Conservation (phyloP, 1,284 basidiomycete genomes). For the Cryptococcus wingfieldii region DNA sequence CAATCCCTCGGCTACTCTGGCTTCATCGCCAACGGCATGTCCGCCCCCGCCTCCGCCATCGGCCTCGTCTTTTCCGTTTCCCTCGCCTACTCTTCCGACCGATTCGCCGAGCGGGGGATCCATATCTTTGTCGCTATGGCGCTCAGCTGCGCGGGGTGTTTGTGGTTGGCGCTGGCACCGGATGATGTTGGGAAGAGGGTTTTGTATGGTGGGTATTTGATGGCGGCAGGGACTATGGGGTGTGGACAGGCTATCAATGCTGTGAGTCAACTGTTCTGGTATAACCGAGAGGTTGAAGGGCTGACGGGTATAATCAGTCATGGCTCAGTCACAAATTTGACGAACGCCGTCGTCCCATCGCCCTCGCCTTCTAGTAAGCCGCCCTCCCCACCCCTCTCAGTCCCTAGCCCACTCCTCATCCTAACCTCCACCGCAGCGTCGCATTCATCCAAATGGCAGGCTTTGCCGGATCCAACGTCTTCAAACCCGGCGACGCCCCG, state of each 20-base stretch:
- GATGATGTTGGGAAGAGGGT: constrained; percentile 56
- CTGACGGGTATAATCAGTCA: constrained; percentile 3
- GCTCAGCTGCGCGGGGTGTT: constrained; percentile 57
- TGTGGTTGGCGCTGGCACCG: constrained; percentile 85
- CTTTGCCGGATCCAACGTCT: constrained; percentile 19
- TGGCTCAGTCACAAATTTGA: constrained; percentile 20
- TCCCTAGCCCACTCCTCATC: background rate
- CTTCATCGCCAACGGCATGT: constrained; percentile 22
- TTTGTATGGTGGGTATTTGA: constrained; percentile 20
- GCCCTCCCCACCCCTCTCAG: background rate
- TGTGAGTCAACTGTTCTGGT: constrained; percentile 7
- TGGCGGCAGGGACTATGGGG: constrained; percentile 21
- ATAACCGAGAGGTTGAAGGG: background rate
- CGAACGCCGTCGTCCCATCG: constrained; percentile 17
- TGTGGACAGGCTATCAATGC: constrained; percentile 24
- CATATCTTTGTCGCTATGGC: constrained; percentile 19
- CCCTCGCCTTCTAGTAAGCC: constrained; percentile 14
- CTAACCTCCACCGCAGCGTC: constrained; percentile 6
- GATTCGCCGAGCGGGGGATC: constrained; percentile 12
- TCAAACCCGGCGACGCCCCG: constrained; percentile 15
- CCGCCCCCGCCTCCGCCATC: constrained; percentile 20
- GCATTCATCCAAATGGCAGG: constrained; percentile 21
- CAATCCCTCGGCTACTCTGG: constrained; percentile 18
- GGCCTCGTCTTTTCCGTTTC: constrained; percentile 17
- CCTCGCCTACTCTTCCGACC: constrained; percentile 14